Conservation (phyloP, 2,329 filamentous ascomycete genomes). For the Beauveria pseudobassiana region DNA sequence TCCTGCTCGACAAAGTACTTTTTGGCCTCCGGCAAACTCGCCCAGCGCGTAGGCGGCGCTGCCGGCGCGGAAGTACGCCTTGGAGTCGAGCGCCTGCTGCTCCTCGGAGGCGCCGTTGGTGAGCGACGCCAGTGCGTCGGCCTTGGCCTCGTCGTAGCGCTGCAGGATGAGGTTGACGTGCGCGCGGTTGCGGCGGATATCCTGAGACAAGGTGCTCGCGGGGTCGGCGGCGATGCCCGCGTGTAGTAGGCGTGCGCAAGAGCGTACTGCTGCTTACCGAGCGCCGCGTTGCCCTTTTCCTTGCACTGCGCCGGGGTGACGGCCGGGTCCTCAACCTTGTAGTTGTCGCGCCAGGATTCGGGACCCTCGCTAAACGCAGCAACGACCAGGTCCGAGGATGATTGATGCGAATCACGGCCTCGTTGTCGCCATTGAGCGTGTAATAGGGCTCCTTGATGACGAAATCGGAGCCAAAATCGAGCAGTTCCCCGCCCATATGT, state of each 20-base stretch:
- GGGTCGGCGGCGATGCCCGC: slow-evolving; percentile 16
- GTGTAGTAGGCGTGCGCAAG: slow-evolving; percentile 21
- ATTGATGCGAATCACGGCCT: slow-evolving; percentile 31
- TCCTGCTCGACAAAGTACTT: slow-evolving; percentile 18
- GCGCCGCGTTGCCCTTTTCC: slow-evolving; percentile 22
- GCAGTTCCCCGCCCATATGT: slow-evolving; percentile 23
- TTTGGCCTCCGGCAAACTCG: slow-evolving; percentile 18
- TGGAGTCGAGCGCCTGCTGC: slow-evolving; percentile 20
- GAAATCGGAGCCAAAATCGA: slow-evolving; percentile 27
- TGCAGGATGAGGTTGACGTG: slow-evolving; percentile 25
- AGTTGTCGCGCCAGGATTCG: slow-evolving; percentile 15
- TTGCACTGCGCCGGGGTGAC: slow-evolving; percentile 18
- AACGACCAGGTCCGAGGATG: slow-evolving; percentile 25
- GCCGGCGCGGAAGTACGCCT: slow-evolving; percentile 26
- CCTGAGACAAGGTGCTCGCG: slow-evolving; percentile 18
- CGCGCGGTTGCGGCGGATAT: slow-evolving; percentile 26
- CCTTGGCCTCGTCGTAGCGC: slow-evolving; percentile 23
- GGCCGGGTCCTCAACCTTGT: background rate
- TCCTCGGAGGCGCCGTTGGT: slow-evolving; percentile 11
- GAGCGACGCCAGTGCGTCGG: slow-evolving; percentile 25
- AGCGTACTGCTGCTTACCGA: slow-evolving; percentile 16
- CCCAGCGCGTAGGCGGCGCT: slow-evolving; percentile 23
- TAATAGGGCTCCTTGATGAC: slow-evolving; percentile 44
- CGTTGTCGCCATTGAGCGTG: slow-evolving; percentile 32
- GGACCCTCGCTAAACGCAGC: slow-evolving; percentile 9